These are phyloP conservation scores for Cyclotella sp. DNA, from an alignment of 108 stramenopile genomes.

Conservation along the genomic window DNA sequence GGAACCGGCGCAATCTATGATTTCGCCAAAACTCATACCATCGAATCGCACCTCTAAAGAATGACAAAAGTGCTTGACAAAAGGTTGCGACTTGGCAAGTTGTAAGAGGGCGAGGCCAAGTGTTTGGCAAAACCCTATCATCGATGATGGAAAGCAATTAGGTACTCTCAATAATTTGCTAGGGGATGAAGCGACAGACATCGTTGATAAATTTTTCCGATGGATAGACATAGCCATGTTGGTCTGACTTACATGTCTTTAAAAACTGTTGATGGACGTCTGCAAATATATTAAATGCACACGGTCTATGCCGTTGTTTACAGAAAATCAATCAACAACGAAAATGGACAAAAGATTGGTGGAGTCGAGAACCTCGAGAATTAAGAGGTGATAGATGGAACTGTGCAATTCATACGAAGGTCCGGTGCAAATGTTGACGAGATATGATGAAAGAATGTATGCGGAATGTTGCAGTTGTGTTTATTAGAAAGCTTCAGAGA, in stretches of 20 bases:
- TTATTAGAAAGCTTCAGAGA: conserved; percentile 19
- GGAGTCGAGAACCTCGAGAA: conserved; percentile 41
- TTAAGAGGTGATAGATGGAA: conserved; percentile 61
- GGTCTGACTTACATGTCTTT: conserved; percentile 15
- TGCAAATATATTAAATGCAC: conserved; percentile 45
- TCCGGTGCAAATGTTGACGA: conserved; percentile 34
- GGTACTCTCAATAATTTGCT: conserved; percentile 39
- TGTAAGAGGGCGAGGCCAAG: conserved; percentile 38
- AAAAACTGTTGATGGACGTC: conserved; percentile 37
- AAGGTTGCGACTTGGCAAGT: conserved; percentile 36
- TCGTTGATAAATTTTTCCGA: conserved; percentile 42
- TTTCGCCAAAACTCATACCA: conserved; percentile 33
- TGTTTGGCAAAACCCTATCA: conserved; percentile 39
- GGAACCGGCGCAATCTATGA: conserved; percentile 49
- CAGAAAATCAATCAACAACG: conserved; percentile 44
- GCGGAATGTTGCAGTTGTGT: conserved; percentile 45
- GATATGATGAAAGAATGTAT: conserved; percentile 56
- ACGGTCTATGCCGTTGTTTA: conserved; percentile 41
- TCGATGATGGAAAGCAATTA: conserved; percentile 23
- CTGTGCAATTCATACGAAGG: conserved; percentile 42
- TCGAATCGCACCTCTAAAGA: conserved; percentile 27
- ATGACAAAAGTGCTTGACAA: conserved; percentile 31
- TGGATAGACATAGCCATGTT: conserved; percentile 9
- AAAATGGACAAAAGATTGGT: conserved; percentile 39
- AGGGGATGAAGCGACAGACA: conserved; percentile 45